Base-by-base conservation (phyloP, 1,284 basidiomycete species). In the Apiotrichum gamsii region DNA sequence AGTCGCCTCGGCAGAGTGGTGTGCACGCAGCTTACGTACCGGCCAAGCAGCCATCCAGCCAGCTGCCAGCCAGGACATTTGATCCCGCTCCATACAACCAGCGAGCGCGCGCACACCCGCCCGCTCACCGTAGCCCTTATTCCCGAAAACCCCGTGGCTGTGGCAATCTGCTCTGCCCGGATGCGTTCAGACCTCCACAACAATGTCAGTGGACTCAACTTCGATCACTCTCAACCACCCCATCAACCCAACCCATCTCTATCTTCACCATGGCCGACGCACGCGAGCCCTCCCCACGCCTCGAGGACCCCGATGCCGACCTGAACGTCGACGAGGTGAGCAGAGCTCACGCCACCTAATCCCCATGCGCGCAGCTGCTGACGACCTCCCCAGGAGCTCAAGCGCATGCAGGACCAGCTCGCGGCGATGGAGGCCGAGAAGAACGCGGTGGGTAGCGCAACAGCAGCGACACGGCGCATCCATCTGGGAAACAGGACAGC, bases 351-450 rank as follows among this genome's bases (percentile, higher is more conserved):
- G 8, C 20, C 3, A 10, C 19, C 18, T 36, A 34, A 11, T 8
- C 37, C n/a, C 24, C 23, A 16, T 23, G 28, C 30, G 33, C 25
- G 15, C 19, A 13, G 23, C 36, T 2, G 39, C 47, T 28, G 10
- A 29, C 37, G 9, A 20, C 8, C 11, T 28, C 25, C 18, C 8
- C 56, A 76, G 71, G 77, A 78, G 51, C 68, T 79, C 36, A 70
- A 72, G 51, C 70, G 72, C 59, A 95, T 95, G 91, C 94, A 93
- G 74, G 87, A 89, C 69, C 79, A 87, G 45, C 84, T 91, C 20
- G 87, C 85, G 36, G 66, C 95, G 71, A 81, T 97, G 60, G 91
- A 95, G 65, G 87, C 86, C 39, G 87, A 86, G 47, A 86, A 87
- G 51, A 85, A 87, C 60, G 79, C 82, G 43, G 63, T 69, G 32